Evolutionary conservation across 2,329 filamentous ascomycete genomes (phyloP).

Genomic region (Orbilia javanica): DNA sequence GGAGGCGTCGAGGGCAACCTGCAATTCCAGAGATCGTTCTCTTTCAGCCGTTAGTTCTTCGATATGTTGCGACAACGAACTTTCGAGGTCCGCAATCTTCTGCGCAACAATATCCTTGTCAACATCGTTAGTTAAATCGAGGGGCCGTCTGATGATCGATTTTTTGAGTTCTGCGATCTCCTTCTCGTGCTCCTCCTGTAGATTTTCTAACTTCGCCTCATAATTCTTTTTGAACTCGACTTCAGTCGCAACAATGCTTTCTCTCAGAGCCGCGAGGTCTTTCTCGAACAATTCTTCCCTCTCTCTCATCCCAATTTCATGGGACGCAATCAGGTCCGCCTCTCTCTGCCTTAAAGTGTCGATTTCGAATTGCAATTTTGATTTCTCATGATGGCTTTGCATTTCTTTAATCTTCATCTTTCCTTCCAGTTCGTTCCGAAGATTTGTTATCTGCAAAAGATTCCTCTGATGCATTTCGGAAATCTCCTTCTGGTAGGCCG

Average conservation of each 20-base stretch:
- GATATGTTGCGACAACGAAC: conserved; percentile 46
- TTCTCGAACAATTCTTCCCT: conserved; percentile 51
- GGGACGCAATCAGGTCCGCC: conserved; percentile 33
- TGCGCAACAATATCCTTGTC: conserved; percentile 55
- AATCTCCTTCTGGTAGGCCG: conserved; percentile 52
- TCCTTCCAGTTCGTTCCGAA: conserved; percentile 53
- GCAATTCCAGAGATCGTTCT: conserved; percentile 52
- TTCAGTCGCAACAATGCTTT: conserved; percentile 50
- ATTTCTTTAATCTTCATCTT: conserved; percentile 39
- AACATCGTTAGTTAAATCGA: conserved; percentile 44
- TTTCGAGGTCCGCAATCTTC: conserved; percentile 51
- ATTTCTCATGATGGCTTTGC: conserved; percentile 31
- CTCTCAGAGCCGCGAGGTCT: conserved; percentile 40
- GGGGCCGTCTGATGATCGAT: conserved; percentile 48
- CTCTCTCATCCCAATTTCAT: conserved; percentile 40
- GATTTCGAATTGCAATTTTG: conserved; percentile 39
- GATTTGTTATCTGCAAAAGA: conserved; percentile 55
- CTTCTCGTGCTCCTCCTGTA: conserved; percentile 46
- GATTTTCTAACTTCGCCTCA: conserved; percentile 46
- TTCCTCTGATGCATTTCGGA: conserved; percentile 57
- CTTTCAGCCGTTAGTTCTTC: conserved; percentile 46
- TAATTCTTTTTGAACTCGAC: conserved; percentile 56
- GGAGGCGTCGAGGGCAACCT: conserved; percentile 56
- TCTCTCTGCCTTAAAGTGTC: conserved; percentile 38
- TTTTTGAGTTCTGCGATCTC: conserved; percentile 51